These are phyloP conservation scores for Talaromyces sp. DNA, from an alignment of 2,329 filamentous ascomycete genomes.

Conservation along the genomic window DNA sequence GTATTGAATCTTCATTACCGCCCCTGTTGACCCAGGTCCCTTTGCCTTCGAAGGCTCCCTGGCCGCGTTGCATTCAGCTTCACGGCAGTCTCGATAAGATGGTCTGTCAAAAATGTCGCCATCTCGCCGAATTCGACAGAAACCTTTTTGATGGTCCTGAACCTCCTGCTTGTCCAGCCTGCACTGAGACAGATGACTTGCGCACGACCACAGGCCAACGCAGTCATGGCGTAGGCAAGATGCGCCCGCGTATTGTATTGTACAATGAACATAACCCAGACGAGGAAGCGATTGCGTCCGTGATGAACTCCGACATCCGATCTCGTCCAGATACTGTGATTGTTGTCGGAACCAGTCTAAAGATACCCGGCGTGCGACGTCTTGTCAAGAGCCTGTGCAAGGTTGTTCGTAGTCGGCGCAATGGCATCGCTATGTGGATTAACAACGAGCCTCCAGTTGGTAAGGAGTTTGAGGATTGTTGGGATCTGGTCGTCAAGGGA, in stretches of 20 bases:
- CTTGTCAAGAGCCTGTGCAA: constrained; percentile 88
- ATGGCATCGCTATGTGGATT: constrained; percentile 89
- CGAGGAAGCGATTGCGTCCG: constrained; percentile 89
- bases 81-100: constrained; percentile 93
- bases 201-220: constrained; percentile 77
- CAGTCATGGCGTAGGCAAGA: constrained; percentile 84
- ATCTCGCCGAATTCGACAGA: constrained; percentile 69
- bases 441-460: constrained; percentile 81
- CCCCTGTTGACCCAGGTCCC: constrained; percentile 78
- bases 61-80: constrained; percentile 88
- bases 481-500: constrained; percentile 84
- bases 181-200: constrained; percentile 67
- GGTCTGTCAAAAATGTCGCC: constrained; percentile 89
- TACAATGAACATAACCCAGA: constrained; percentile 98
- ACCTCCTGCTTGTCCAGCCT: constrained; percentile 72
- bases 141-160: constrained; percentile 78
- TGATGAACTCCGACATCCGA: constrained; percentile 79
- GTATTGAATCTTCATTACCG: constrained; percentile 77
- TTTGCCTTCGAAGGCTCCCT: constrained; percentile 76
- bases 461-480: constrained; percentile 83
- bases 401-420: constrained; percentile 68
- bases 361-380: constrained; percentile 85
- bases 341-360: constrained; percentile 91
- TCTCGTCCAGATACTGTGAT: constrained; percentile 84
- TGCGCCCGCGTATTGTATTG: constrained; percentile 88